Percentiles rank a stretch among this genome's conserved stretches.
These are phyloP conservation scores for Jacaranda mimosifolia DNA, from an alignment of 257 asterid genomes.

Conservation along the genomic window DNA sequence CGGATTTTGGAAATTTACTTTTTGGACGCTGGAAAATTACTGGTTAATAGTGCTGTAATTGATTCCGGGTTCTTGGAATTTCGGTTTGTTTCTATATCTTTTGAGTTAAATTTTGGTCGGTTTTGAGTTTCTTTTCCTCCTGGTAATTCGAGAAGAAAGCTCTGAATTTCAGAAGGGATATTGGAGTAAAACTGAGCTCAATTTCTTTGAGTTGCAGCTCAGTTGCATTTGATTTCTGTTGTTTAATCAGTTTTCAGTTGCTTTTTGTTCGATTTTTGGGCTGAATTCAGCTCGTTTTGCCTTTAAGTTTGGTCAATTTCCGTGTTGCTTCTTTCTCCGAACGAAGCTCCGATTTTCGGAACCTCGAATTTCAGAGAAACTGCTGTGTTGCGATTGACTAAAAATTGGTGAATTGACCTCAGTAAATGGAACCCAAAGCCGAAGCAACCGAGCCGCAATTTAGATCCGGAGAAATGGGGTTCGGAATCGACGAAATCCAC, in stretches of 20 bases:
- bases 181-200: background rate
- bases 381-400: background rate
- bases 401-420: conserved; percentile 16
- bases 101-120: background rate
- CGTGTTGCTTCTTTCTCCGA: conserved; percentile 8
- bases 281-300: conserved; percentile 19
- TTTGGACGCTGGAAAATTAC: background rate
- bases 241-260: background rate
- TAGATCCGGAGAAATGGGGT: conserved; percentile 69
- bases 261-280: background rate
- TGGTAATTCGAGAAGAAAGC: background rate
- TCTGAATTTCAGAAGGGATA: background rate
- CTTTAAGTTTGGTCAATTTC: conserved; percentile 23
- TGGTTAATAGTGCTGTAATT: background rate
- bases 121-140: background rate
- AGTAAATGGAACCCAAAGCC: conserved; percentile 37
- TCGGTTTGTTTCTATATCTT: background rate
- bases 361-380: conserved; percentile 2
- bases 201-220: conserved; percentile 19
- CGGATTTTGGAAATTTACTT: background rate
- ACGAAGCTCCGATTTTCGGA: conserved; percentile 6
- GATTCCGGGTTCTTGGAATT: background rate
- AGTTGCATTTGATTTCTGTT: background rate
- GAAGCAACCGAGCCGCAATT: conserved; percentile 44
- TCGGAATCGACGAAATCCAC: conserved; percentile 51